A percentile compares a stretch with the other conserved stretches of the same genome.
Evolutionary conservation across 192 early-diverging fungal species (phyloP).

Genomic region (Gamsiella multidivaricata): DNA sequence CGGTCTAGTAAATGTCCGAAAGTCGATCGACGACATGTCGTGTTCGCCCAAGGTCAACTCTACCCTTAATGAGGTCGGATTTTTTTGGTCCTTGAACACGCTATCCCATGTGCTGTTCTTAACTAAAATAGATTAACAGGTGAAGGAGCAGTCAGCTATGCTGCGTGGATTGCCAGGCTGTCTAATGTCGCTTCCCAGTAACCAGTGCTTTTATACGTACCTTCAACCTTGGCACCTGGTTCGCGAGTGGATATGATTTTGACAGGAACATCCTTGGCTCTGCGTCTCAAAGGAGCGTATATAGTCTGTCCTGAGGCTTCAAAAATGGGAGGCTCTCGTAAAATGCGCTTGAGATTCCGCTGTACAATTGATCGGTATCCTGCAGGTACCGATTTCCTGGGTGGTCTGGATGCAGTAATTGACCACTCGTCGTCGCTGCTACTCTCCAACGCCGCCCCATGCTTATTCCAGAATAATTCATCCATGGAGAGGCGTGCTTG

Average conservation of each 20-base stretch:
- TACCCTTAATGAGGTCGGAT: neutral
- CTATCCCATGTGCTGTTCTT: slow-evolving; percentile 26
- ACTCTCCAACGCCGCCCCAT: slow-evolving; percentile 1
- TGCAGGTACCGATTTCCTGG: neutral
- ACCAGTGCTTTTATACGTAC: neutral
- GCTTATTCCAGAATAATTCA: slow-evolving; percentile 23
- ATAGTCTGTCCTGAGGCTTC: slow-evolving; percentile 20
- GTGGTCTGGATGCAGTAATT: neutral
- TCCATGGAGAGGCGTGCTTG: neutral
- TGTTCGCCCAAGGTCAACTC: neutral
- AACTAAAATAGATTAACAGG: slow-evolving; percentile 1
- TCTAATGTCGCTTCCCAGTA: neutral
- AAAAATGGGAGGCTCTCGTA: slow-evolving; percentile 27
- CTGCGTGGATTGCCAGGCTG: neutral
- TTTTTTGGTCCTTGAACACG: slow-evolving; percentile 4
- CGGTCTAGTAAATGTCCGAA: slow-evolving; percentile 16
- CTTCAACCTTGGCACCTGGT: neutral
- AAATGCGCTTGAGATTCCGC: slow-evolving; percentile 27
- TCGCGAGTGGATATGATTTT: slow-evolving; percentile 14
- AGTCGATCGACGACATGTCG: slow-evolving; percentile 32
- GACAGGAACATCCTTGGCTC: slow-evolving; percentile 32
- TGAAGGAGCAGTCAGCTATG: neutral
- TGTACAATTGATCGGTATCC: slow-evolving; percentile 12
- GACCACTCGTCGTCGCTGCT: slow-evolving; percentile 29
- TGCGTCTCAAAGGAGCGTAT: slow-evolving; percentile 22